Conservation (phyloP, 108 stramenopile genomes). For the Nitzschia putrida region DNA sequence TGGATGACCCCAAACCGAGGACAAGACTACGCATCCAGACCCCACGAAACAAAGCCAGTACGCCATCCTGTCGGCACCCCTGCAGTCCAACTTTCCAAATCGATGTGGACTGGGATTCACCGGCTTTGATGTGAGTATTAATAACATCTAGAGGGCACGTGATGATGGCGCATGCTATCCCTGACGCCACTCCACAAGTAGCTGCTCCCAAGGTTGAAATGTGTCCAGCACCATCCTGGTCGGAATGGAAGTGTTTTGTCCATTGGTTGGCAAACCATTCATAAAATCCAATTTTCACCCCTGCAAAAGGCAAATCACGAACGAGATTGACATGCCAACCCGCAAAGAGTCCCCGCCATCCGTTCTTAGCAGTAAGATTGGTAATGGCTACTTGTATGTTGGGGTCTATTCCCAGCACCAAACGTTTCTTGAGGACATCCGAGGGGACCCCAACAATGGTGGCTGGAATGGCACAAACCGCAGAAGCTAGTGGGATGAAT, state of each 20-base stretch:
- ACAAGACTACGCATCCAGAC: conserved; percentile 25
- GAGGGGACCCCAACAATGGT: conserved; percentile 33
- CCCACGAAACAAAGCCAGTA: conserved; percentile 29
- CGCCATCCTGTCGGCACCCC: conserved; percentile 15
- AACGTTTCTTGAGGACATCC: conserved; percentile 36
- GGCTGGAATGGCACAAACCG: conserved; percentile 29
- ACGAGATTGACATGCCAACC: conserved; percentile 39
- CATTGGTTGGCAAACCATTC: conserved; percentile 23
- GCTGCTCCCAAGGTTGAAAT: conserved; percentile 19
- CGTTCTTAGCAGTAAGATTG: conserved; percentile 3
- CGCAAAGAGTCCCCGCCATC: conserved; percentile 32
- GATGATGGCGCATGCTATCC: conserved; percentile 28
- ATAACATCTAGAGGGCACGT: conserved; percentile 34
- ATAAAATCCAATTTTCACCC: conserved; percentile 30
- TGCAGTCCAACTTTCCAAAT: conserved; percentile 9
- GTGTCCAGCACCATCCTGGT: background rate
- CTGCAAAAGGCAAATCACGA: conserved; percentile 36
- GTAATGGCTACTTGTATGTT: conserved; percentile 5
- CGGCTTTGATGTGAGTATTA: conserved; percentile 35
- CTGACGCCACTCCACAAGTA: conserved; percentile 29
- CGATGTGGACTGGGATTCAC: conserved; percentile 5
- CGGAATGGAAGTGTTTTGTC: background rate
- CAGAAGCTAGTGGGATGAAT: conserved; percentile 23
- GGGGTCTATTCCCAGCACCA: conserved; percentile 32
- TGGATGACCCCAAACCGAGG: conserved; percentile 24